Evolutionary conservation across 176 grass and related monocot genomes (phyloP).

Genomic region (maize (Zea mays)): DNA sequence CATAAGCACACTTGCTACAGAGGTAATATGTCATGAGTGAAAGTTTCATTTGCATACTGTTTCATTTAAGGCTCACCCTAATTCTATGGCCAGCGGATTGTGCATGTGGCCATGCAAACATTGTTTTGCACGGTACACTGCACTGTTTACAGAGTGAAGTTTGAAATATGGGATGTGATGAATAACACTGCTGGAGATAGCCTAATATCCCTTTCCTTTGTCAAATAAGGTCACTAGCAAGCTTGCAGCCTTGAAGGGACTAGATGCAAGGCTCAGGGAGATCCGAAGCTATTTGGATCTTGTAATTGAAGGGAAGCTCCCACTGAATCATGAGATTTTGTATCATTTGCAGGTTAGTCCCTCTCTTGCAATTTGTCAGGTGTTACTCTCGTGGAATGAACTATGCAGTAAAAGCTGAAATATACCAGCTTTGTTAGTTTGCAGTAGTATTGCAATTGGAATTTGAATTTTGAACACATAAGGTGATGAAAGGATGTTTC

Average conservation of each 20-base stretch:
- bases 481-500: not conserved
- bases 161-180: no score
- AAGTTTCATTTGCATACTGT: not conserved
- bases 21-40: conserved; percentile 52
- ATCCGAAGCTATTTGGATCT: conserved; percentile 85
- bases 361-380: not conserved
- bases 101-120: no score
- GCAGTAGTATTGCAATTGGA: not conserved
- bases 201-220: not conserved
- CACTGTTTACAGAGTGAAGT: no score
- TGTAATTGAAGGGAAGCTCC: conserved; percentile 88
- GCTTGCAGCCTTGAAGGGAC: conserved; percentile 81
- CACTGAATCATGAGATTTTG: conserved; percentile 93
- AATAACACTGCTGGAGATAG: no score
- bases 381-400: not conserved
- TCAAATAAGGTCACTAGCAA: conserved; percentile 79
- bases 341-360: conserved; percentile 86
- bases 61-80: conserved; percentile 26
- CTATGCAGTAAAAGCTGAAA: not conserved
- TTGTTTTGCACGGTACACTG: no score
- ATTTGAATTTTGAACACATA: not conserved
- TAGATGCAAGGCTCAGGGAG: conserved; percentile 84
- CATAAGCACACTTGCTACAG: conserved; percentile 90
- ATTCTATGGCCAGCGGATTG: no score
- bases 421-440: not conserved